phyloP scores from a whole-genome alignment of 2,329 filamentous ascomycete genomes.

The Botrytis cinerea region DNA sequence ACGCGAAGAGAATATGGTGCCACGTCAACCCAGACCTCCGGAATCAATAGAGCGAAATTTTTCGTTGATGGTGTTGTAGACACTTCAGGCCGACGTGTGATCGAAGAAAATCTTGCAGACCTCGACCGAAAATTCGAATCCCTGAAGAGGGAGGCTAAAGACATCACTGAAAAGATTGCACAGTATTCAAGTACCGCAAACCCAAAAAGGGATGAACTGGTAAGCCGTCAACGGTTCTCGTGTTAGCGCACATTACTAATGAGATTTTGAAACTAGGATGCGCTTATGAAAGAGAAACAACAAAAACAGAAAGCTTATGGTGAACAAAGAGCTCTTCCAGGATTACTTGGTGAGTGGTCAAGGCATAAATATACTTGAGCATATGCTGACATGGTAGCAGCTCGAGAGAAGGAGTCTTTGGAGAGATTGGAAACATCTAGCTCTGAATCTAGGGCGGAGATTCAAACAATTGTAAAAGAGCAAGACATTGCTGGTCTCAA shows the following conservation, averaged over 20 bases:
- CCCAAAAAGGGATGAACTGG: conserved; percentile 45
- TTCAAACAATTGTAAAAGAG: conserved; percentile 54
- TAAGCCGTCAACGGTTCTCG: conserved; percentile 35
- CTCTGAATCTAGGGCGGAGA: conserved; percentile 45
- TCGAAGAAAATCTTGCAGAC: conserved; percentile 54
- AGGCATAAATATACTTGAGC: background rate
- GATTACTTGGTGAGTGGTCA: conserved; percentile 64
- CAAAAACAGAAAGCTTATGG: conserved; percentile 66
- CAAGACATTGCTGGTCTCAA: conserved; percentile 57
- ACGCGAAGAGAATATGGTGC: conserved; percentile 79
- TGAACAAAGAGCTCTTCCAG: conserved; percentile 66
- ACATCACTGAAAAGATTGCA: conserved; percentile 31
- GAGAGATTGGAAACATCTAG: conserved; percentile 42
- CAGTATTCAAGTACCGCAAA: conserved; percentile 45
- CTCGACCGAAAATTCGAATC: conserved; percentile 35
- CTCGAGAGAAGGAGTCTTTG: conserved; percentile 43
- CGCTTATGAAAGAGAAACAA: conserved; percentile 63
- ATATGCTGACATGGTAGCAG: conserved; percentile 39
- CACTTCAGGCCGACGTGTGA: conserved; percentile 59
- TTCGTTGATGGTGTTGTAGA: conserved; percentile 83
- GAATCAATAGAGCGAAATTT: conserved; percentile 60
- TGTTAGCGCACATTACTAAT: background rate
- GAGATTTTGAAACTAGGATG: conserved; percentile 43
- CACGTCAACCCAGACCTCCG: conserved; percentile 66
- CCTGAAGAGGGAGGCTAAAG: conserved; percentile 33